Base-by-base conservation (phyloP, 768 basidiomycete species). In the Dentipellis sp. region DNA sequence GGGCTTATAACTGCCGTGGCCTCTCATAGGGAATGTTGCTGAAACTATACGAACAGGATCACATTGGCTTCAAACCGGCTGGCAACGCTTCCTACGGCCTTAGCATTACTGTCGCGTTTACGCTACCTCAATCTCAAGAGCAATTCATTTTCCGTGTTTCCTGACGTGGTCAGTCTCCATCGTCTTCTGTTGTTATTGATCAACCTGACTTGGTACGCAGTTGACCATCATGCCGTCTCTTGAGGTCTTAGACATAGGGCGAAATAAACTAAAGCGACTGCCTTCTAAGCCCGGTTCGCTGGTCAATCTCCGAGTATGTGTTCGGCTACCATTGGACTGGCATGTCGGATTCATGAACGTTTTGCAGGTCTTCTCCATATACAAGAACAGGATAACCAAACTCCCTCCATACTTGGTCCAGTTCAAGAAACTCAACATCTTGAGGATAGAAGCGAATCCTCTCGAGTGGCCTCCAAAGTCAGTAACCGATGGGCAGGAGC, bases 211-310 rank as follows among this genome's bases (percentile, higher is more conserved):
- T 50, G 52, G 59, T 34, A 51, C 46, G 11, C 62, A 95, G 94
- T 76, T 97, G 46, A 91, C 89, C 47, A 73, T 82, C 16, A 83
- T 98, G 74, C 82, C 86, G 3, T 86, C 86, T 6, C 77, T 99
- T 54, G 95, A 99, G 71, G 95, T 94, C 57, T 74, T 99, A 60
- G 97, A 99, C 69, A 79, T 99, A 45, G 94, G 91, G 61, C 84
- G 90, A 61, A 99, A 99, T 73, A 91, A 86, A 71, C 81, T 99
- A 62, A 84, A 80, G 67, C 73, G 76, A 50, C 73, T 98, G 19
- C 97, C 97, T 10, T 71, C 79, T 4, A 78, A 84, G 58, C 88
- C 94, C 16, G 94, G 94, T 6, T 79, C 83, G 6, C 78, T 99
- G 40, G 69, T 78, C 51, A 79, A 86, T 56, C 82, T 99, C 58